Base-by-base conservation (phyloP, 2,329 filamentous ascomycete genomes). In the Sclerotinia sclerotiorum region DNA sequence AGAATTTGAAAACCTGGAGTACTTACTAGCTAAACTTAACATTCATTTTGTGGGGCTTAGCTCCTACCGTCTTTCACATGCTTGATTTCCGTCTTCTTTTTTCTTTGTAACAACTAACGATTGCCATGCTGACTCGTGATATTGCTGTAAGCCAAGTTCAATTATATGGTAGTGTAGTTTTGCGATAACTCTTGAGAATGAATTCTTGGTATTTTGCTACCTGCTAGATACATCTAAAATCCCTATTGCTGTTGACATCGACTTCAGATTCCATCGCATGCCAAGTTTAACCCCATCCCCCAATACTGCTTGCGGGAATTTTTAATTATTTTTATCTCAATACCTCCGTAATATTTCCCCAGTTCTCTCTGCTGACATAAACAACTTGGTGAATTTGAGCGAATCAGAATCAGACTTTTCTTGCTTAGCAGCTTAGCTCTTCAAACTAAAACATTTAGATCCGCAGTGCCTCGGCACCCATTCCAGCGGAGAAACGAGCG, bases 401-500 rank as follows among this genome's bases (percentile, higher is more conserved):
- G 29, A 67, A 67, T 67, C 39, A 54, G 1, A 15, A 48, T 27
- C 48, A 21, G 21, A 55, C 32, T n/a, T 52, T 55, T 67, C 44
- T 54, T 67, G 57, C 46, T 67, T 67, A 67, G 57, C 57, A 48
- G 27, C 13, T 54, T 63, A 55, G 57, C 56, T 54, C 56, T 62
- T 10, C 57, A 48, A 54, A 13, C 65, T 63, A 42, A 62, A 46
- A 63, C 29, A 32, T 61, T 8, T 61, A 13, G 29, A 61, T 27
- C 57, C 56, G 35, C 24, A 63, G 39, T 61, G 51, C 57, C 56
- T 63, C 65, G 65, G 57, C 24, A 63, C 35, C 65, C 57, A 63
- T 67, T 67, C 65, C 65, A 67, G 63, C 63, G 55, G 55, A 49
- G 65, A 66, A 49, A 69, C 65, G 65, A 65, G 68, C 35, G 60